Percentiles rank a stretch among this genome's conserved stretches.
These are phyloP conservation scores for Eucalyptus marginata DNA, from an alignment of 345 rosid genomes.

Conservation along the genomic window DNA sequence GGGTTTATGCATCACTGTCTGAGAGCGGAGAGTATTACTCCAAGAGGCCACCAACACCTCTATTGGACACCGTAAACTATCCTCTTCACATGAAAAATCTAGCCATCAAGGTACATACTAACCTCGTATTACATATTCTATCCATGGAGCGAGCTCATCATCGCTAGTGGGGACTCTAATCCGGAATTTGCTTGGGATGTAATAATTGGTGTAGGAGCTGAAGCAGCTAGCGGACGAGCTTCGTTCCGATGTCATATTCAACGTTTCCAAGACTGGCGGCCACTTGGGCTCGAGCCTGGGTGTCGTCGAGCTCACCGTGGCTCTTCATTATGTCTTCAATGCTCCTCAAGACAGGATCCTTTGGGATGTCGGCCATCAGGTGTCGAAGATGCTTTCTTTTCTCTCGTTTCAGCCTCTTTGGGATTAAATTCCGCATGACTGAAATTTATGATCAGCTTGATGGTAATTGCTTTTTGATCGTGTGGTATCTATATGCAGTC, in stretches of 20 bases:
- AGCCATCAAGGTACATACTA: conserved; percentile 43
- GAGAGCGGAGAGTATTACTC: conserved; percentile 67
- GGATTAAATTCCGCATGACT: neutral
- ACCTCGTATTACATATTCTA: neutral
- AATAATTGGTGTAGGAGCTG: conserved; percentile 33
- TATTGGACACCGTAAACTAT: conserved; percentile 81
- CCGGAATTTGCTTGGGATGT: neutral
- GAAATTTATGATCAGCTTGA: neutral
- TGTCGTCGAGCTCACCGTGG: conserved; percentile 95
- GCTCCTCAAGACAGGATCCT: conserved; percentile 81
- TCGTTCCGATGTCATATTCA: conserved; percentile 86
- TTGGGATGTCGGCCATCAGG: conserved; percentile 99
- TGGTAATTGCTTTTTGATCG: neutral
- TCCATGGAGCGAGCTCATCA: neutral
- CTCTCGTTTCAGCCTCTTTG: neutral
- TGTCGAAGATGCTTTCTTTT: neutral
- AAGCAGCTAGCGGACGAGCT: conserved; percentile 82
- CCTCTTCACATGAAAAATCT: conserved; percentile 98
- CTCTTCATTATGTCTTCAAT: conserved; percentile 92
- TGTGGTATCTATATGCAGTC: conserved; percentile 24
- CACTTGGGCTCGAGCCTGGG: conserved; percentile 97
- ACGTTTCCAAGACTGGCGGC: conserved; percentile 92
- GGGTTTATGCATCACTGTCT: conserved; percentile 63
- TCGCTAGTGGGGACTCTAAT: neutral
- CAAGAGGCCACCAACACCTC: conserved; percentile 80